phyloP scores from a whole-genome alignment of 108 stramenopile species.

The Mediolabrus comicus region DNA sequence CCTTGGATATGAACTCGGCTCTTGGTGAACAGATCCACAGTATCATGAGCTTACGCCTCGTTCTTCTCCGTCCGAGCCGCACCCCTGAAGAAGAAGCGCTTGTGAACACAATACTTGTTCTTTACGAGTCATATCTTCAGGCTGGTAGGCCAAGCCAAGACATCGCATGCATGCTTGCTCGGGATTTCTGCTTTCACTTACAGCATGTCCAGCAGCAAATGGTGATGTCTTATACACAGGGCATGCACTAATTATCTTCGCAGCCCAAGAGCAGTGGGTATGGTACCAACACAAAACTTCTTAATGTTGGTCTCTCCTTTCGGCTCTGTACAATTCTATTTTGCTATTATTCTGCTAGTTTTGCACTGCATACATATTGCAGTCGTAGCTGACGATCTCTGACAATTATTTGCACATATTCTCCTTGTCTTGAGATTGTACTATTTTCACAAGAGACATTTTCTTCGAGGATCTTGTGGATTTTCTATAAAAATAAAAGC shows the following conservation, averaged over 20 bases:
- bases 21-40: conserved; percentile 66
- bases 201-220: conserved; percentile 6
- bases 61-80: conserved; percentile 60
- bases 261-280: too few relatives aligned
- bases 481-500: too few relatives aligned
- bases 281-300: neutral
- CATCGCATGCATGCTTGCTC: conserved; percentile 79
- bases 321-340: neutral
- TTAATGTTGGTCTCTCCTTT: neutral
- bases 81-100: conserved; percentile 70
- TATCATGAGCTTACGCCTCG: conserved; percentile 78
- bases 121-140: conserved; percentile 71
- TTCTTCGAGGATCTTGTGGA: neutral
- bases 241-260: neutral
- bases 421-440: neutral
- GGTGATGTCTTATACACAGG: neutral
- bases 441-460: neutral
- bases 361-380: neutral
- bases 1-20: conserved; percentile 69
- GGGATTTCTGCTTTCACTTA: conserved; percentile 60
- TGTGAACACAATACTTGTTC: conserved; percentile 69
- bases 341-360: neutral
- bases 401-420: neutral
- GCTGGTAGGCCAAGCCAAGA: conserved; percentile 66
- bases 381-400: neutral